phyloP scores from a whole-genome alignment of 2,329 filamentous ascomycete genomes.

The Chaetomiaceae sp. region DNA sequence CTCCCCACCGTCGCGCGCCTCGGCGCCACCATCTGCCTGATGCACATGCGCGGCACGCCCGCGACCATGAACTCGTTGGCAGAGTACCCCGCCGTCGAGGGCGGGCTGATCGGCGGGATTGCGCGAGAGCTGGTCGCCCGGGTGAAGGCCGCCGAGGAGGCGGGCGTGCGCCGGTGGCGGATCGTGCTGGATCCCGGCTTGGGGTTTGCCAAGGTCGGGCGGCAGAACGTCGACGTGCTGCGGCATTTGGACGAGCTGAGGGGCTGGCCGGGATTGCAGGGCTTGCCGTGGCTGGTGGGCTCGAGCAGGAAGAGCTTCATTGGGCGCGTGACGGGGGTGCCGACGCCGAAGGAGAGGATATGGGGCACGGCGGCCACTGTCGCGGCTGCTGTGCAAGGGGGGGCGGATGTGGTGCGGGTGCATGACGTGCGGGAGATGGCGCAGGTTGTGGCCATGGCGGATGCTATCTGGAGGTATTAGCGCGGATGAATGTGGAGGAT shows the following conservation, averaged over 20 bases:
- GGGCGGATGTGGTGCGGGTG: conserved; percentile 85
- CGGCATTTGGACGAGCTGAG: conserved; percentile 59
- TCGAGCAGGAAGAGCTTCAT: conserved; percentile 87
- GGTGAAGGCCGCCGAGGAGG: conserved; percentile 66
- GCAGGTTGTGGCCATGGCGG: conserved; percentile 77
- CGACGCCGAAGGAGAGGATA: conserved; percentile 60
- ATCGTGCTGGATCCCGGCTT: conserved; percentile 92
- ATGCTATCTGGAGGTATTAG: conserved; percentile 73
- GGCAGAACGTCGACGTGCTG: conserved; percentile 78
- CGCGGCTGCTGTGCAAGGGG: conserved; percentile 75
- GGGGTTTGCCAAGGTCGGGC: conserved; percentile 80
- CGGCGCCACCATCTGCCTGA: conserved; percentile 72
- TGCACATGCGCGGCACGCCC: conserved; percentile 91
- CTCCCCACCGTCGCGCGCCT: conserved; percentile 70
- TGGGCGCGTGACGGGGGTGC: conserved; percentile 70
- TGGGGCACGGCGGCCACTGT: conserved; percentile 90
- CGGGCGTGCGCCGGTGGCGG: conserved; percentile 84
- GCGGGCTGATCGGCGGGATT: conserved; percentile 55
- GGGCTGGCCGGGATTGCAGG: conserved; percentile 56
- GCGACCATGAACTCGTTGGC: conserved; percentile 69
- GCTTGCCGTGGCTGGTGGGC: conserved; percentile 82
- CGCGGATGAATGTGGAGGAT: not conserved
- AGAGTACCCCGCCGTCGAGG: conserved; percentile 50
- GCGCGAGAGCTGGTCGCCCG: conserved; percentile 62
- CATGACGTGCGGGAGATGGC: conserved; percentile 87